Base-by-base conservation (phyloP, 371 early-diverging fungal genomes). In the Rhizopus microsporus region DNA sequence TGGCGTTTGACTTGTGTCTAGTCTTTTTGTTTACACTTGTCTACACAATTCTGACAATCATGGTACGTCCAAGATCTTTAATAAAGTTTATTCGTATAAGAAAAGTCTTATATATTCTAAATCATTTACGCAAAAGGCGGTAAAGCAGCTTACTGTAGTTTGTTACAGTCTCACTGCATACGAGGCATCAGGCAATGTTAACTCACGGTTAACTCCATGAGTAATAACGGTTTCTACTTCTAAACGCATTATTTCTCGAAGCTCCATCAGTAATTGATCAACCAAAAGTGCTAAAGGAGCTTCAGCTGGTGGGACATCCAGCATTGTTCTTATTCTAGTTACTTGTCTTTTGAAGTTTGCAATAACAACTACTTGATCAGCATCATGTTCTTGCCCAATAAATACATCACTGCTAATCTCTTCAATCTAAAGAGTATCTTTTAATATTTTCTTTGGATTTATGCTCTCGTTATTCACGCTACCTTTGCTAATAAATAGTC, bases 231-330 rank as follows among this genome's bases (percentile, higher is more conserved):
- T 72, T 57, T 80, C 80, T 32, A 69, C 71, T 47, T 78, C 77
- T n/a, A 77, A 57, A 49, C 78, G 63, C 80, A 82, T 75, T 13
- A 74, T 59, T 51, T 77, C 74, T 7, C 77, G 58, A 31, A 79
- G 54, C 57, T 77, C 82, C 10, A 79, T 35, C 42, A 69, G 63
- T 2, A 82, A 51, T 32, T 79, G 82, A 35, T 77, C 65, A 13
- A 72, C 65, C 52, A 82, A 60, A 7, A 48, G 67, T 6, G 54
- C 45, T n/a, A 62, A 52, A 33, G 72, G 68, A n/a, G 76, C 68
- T 50, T 72, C 67, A 17, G 75, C 59, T 8, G 80, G 73, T n/a
- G 80, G 79, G 12, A 68, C 54, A 50, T 67, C 67, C 62, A 82
- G 79, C 78, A 82, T 79, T 1, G 37, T 44, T 35, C 63, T 71